phyloP scores from a whole-genome alignment of 495 filamentous ascomycete species.

The Friedmanniomyces endolithicus region DNA sequence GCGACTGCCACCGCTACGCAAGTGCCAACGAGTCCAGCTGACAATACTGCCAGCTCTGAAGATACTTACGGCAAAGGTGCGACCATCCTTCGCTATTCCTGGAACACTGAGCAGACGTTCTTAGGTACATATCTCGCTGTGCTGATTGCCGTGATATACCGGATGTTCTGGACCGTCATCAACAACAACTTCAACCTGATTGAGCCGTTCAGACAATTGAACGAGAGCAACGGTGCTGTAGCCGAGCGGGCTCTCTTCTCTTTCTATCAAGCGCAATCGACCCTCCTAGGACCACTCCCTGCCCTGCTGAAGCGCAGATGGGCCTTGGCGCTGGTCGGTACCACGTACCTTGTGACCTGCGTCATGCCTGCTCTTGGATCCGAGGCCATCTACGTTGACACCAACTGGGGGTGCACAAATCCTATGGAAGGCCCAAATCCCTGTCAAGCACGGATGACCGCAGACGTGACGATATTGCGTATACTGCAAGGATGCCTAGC shows the following conservation, averaged over 20 bases:
- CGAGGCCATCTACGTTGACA: constrained; percentile 10
- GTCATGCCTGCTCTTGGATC: constrained; percentile 13
- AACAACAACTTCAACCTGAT: constrained; percentile 7
- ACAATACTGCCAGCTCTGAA: neutral
- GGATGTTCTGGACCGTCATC: constrained; percentile 7
- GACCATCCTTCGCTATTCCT: neutral
- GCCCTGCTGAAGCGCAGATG: constrained; percentile 3
- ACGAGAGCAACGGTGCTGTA: constrained; percentile 2
- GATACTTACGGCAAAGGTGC: neutral
- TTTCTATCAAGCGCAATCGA: constrained; percentile 16
- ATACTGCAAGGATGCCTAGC: constrained; percentile 3
- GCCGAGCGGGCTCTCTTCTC: constrained; percentile 9
- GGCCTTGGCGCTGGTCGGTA: neutral
- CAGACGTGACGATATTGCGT: neutral
- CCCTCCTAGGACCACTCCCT: neutral
- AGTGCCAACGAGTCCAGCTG: neutral
- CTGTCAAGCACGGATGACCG: constrained; percentile 3
- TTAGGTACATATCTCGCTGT: constrained; percentile 11
- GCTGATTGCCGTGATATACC: constrained; percentile 11
- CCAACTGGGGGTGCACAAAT: constrained; percentile 2
- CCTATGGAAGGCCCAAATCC: constrained; percentile 6
- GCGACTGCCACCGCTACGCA: neutral
- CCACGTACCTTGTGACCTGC: neutral
- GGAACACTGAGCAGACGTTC: neutral
- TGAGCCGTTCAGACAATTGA: constrained; percentile 12